Evolutionary conservation across 495 filamentous ascomycete species (phyloP).

Genomic region (Neurospora sp.): DNA sequence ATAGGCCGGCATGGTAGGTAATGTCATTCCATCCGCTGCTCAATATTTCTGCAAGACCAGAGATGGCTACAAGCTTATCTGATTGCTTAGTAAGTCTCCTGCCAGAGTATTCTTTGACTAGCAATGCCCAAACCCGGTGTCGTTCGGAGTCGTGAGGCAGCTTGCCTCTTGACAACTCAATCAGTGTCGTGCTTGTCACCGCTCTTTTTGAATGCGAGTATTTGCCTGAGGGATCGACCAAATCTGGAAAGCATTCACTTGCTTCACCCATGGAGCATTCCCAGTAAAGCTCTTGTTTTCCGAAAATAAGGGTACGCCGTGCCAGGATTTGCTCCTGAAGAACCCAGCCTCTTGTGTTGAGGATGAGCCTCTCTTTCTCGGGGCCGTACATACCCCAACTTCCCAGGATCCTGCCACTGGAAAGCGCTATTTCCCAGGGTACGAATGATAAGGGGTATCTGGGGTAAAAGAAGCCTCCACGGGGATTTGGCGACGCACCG

Average conservation of each 20-base stretch:
- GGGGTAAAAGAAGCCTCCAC: background rate
- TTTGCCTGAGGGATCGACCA: background rate
- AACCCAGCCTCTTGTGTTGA: constrained; percentile 13
- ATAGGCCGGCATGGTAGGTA: constrained; percentile 17
- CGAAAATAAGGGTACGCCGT: constrained; percentile 9
- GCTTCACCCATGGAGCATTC: constrained; percentile 1
- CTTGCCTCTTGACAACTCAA: background rate
- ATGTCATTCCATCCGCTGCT: background rate
- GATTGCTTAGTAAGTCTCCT: constrained; percentile 4
- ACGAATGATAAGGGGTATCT: background rate
- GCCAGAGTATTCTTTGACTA: constrained; percentile 8
- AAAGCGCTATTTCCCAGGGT: background rate
- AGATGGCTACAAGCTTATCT: constrained; percentile 10
- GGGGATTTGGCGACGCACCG: background rate
- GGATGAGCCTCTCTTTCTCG: background rate
- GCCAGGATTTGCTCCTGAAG: constrained; percentile 16
- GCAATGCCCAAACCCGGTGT: background rate
- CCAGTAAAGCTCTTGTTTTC: constrained; percentile 10
- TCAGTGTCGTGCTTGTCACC: background rate
- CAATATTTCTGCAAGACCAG: background rate
- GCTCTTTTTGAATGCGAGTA: background rate
- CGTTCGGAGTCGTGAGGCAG: background rate
- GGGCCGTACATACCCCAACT: too few relatives aligned
- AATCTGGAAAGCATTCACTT: constrained; percentile 7
- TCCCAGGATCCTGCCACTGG: background rate